phyloP scores from a whole-genome alignment of 2,329 filamentous ascomycete genomes.

The Fusarium sp. region DNA sequence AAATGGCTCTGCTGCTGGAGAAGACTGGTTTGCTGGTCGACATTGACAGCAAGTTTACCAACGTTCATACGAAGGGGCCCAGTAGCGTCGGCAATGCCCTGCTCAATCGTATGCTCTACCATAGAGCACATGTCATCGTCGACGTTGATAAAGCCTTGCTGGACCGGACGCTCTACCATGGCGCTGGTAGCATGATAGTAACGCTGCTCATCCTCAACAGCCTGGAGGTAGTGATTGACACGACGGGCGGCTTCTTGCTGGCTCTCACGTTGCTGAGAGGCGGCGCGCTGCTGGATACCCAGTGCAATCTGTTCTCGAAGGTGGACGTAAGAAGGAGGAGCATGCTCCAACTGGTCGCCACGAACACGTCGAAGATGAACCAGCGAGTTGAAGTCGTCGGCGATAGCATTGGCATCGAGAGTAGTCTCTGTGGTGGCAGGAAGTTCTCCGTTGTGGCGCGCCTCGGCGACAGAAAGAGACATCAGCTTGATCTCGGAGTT shows the following conservation, averaged over 20 bases:
- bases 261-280: constrained; percentile 27
- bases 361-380: constrained; percentile 48
- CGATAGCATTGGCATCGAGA: constrained; percentile 44
- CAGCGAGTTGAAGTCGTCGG: constrained; percentile 52
- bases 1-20: not conserved
- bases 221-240: constrained; percentile 45
- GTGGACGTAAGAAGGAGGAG: constrained; percentile 40
- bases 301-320: constrained; percentile 52
- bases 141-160: constrained; percentile 16
- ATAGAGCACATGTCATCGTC: constrained; percentile 48
- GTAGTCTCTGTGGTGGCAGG: constrained; percentile 48
- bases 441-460: constrained; percentile 51
- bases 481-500: constrained; percentile 48
- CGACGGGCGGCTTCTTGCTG: constrained; percentile 42
- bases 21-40: constrained; percentile 39
- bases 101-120: constrained; percentile 50
- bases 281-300: constrained; percentile 54
- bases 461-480: constrained; percentile 47
- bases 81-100: constrained; percentile 51
- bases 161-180: not conserved
- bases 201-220: constrained; percentile 43
- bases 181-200: constrained; percentile 30
- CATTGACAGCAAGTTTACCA: not conserved
- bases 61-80: constrained; percentile 49
- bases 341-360: constrained; percentile 23